Evolutionary conservation across 73 alveolate species (phyloP).

Genomic region (Symbiodinium natans): DNA sequence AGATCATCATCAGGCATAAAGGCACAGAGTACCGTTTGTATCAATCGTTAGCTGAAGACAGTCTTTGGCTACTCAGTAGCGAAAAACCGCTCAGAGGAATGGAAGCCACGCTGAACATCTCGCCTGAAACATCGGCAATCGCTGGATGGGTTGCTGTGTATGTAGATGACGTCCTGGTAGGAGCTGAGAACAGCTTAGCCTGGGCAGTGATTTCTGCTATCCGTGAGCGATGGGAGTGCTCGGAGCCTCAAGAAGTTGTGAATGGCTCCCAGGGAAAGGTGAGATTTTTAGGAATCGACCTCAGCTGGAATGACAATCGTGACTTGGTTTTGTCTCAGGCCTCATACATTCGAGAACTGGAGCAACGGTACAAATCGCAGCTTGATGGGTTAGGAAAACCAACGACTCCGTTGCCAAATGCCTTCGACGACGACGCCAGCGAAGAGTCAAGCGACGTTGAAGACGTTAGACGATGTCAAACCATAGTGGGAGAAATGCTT

Average conservation of each 20-base stretch:
- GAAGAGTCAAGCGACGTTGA: not conserved
- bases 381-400: not conserved
- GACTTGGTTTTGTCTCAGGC: not conserved
- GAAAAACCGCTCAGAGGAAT: not conserved
- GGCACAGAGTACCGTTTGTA: not conserved
- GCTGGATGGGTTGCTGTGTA: not conserved
- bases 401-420: not conserved
- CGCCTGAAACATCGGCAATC: not conserved
- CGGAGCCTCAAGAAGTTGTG: not conserved
- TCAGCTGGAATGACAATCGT: not conserved
- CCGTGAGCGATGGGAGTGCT: not conserved
- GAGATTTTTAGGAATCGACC: not conserved
- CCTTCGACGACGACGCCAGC: not conserved
- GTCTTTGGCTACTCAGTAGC: not conserved
- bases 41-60: not conserved
- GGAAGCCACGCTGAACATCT: not conserved
- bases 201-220: not conserved
- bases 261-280: not conserved
- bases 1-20: not conserved
- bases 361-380: not conserved
- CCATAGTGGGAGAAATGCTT: not conserved
- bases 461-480: not conserved
- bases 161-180: not conserved
- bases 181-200: not conserved
- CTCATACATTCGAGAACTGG: not conserved